Evolutionary conservation across 352 stramenopile species (phyloP).

Genomic region (Globisporangium parvum): DNA sequence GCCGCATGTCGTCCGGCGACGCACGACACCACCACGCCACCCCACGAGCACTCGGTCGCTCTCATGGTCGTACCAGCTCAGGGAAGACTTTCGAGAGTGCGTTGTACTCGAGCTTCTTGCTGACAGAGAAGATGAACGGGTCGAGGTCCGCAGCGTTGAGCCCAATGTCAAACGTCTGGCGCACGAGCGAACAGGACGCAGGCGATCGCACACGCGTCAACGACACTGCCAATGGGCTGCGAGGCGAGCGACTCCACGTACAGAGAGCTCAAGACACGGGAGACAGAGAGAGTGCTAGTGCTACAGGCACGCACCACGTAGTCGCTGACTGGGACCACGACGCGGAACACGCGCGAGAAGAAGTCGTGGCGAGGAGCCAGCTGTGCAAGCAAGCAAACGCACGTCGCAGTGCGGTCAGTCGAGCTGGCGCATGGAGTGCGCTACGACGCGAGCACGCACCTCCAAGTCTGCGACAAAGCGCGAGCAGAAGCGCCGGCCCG

Average conservation of each 20-base stretch:
- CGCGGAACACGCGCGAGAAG: slow-evolving; percentile 43
- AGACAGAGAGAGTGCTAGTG: too few relatives aligned
- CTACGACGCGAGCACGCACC: slow-evolving; percentile 15
- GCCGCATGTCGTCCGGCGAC: not conserved
- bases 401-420: not conserved
- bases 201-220: not conserved
- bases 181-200: too few relatives aligned
- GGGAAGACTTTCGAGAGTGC: slow-evolving; percentile 62
- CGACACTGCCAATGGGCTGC: too few relatives aligned
- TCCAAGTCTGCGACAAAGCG: slow-evolving; percentile 62
- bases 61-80: slow-evolving; percentile 39
- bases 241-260: too few relatives aligned
- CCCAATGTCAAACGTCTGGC: slow-evolving; percentile 63
- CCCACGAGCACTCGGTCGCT: not conserved
- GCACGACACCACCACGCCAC: not conserved
- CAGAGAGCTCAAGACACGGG: not conserved
- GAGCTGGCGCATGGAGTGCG: not conserved
- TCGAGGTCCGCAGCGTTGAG: slow-evolving; percentile 53
- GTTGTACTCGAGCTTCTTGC: slow-evolving; percentile 72
- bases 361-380: slow-evolving; percentile 56
- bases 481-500: slow-evolving; percentile 67
- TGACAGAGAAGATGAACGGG: slow-evolving; percentile 62
- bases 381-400: slow-evolving; percentile 13
- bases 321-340: slow-evolving; percentile 27
- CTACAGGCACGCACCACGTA: slow-evolving; percentile 5